These are phyloP conservation scores for Metschnikowia drakensbergensis DNA, from an alignment of 805 yeast species.

Conservation along the genomic window DNA sequence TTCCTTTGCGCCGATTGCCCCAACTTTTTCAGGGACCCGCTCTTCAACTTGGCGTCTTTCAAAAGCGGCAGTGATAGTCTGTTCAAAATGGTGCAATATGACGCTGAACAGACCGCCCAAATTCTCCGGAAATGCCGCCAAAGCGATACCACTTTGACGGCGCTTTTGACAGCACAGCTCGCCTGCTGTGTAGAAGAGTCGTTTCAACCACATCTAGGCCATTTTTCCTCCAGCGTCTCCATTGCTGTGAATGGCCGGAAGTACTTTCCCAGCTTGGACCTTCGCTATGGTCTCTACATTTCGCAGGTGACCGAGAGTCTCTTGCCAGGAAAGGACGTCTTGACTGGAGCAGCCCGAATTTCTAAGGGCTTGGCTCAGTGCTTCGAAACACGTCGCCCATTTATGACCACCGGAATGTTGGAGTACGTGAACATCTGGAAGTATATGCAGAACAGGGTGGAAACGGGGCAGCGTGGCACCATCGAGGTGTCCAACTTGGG, in stretches of 20 bases:
- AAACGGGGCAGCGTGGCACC: constrained; percentile 6
- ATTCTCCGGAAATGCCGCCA: constrained; percentile 7
- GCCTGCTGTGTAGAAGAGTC: constrained; percentile 4
- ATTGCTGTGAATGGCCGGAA: constrained; percentile 13
- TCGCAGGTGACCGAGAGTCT: constrained; percentile 1
- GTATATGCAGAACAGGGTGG: neutral
- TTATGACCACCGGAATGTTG: constrained; percentile 9
- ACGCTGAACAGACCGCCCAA: constrained; percentile 2
- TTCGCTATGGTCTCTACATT: constrained; percentile 13
- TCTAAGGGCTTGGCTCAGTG: constrained; percentile 1
- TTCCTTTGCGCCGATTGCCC: constrained; percentile 4
- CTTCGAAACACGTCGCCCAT: constrained; percentile 5
- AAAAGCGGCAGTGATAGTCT: constrained; percentile 4
- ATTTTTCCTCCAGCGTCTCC: constrained; percentile 7
- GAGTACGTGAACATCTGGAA: constrained; percentile 9
- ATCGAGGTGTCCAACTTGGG: constrained; percentile 18
- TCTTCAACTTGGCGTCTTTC: constrained; percentile 8
- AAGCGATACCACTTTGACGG: constrained; percentile 10
- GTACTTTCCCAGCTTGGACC: constrained; percentile 8
- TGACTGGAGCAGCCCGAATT: neutral
- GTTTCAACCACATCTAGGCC: constrained; percentile 4
- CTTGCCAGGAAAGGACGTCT: constrained; percentile 1
- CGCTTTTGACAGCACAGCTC: constrained; percentile 9
- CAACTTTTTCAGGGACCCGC: constrained; percentile 9
- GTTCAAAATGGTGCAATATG: constrained; percentile 6